A percentile compares a stretch with the other conserved stretches of the same genome.
Evolutionary conservation across 306 rosid genomes (phyloP).

Genomic region (Trifolium repens): DNA sequence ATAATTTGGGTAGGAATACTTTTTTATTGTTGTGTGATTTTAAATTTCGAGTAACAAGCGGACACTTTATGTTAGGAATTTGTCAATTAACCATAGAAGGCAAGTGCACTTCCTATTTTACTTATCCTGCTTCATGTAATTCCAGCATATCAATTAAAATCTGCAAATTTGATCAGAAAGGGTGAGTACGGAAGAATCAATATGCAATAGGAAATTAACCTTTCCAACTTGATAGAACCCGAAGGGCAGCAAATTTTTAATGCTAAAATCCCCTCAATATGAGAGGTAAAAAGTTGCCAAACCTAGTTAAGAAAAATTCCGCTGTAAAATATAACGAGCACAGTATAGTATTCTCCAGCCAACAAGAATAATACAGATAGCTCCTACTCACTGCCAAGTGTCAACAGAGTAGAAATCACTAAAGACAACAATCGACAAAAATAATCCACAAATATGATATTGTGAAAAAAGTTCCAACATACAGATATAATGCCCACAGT

Average conservation of each 20-base stretch:
- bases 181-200: neutral
- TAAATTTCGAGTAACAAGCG: neutral
- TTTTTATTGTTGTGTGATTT: neutral
- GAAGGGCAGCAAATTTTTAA: neutral
- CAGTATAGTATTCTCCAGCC: neutral
- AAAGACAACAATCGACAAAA: too few relatives aligned
- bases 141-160: slow-evolving; percentile 19
- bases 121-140: neutral
- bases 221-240: slow-evolving; percentile 1
- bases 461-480: neutral
- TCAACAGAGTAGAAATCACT: too few relatives aligned
- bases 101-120: slow-evolving; percentile 15
- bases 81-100: slow-evolving; percentile 16
- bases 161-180: neutral
- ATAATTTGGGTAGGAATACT: neutral
- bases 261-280: neutral
- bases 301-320: neutral
- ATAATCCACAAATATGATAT: neutral
- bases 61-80: slow-evolving; percentile 5
- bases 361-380: neutral
- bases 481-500: neutral
- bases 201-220: neutral
- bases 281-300: neutral
- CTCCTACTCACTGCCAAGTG: neutral
- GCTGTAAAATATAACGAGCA: neutral